Evolutionary conservation across 306 rosid species (phyloP), one percentile per base, ranked within the genome.

Genomic region (Citrullus colocynthis): DNA sequence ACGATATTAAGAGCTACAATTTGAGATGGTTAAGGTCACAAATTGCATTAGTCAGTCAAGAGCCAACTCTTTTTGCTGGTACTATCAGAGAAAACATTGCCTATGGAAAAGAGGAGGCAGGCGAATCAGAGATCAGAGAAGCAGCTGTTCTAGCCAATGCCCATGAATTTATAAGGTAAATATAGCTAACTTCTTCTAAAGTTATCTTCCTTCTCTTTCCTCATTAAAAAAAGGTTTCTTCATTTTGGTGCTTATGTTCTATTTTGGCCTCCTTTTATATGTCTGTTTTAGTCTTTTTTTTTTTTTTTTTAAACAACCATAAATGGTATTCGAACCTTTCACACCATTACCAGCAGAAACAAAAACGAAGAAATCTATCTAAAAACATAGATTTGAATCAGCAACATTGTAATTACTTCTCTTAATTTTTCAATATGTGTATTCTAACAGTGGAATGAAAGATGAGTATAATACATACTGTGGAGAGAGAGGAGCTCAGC

Each of bases 91-190:
- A 90, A 80, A 89, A 94, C 81, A 91, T 94, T 54, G 86, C 88
- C 15, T 90, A 90, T 70, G 97, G 97, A 37, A 90, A 89, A 83
- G 91, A 80, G 66, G 83, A 89, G 1, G 85, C 95, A 9, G 81
- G 88, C 44, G 95, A 91, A 83, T 81, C 96, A 17, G 97, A 94
- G 90, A 89, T 94, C 32, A 86, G 85, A 87, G 86, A 82, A 76
- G 98, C 95, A 78, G 97, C 97, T 45, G 67, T 86, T 81, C 84
- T 85, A 49, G 98, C 98, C 59, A 92, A 92, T 83, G 97, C 98
- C 81, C 98, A 92, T 66, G 98, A 94, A 75, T 94, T 94, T 81
- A 83, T 88, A 86, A 88, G 98, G 98, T 91, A 88, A 0, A 84
- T 76, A 65, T 0, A 39, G 37, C 17, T 10, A 51, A 11, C 21